Conservation (phyloP, 129 eudicot genomes). For the Mikania micrantha region DNA sequence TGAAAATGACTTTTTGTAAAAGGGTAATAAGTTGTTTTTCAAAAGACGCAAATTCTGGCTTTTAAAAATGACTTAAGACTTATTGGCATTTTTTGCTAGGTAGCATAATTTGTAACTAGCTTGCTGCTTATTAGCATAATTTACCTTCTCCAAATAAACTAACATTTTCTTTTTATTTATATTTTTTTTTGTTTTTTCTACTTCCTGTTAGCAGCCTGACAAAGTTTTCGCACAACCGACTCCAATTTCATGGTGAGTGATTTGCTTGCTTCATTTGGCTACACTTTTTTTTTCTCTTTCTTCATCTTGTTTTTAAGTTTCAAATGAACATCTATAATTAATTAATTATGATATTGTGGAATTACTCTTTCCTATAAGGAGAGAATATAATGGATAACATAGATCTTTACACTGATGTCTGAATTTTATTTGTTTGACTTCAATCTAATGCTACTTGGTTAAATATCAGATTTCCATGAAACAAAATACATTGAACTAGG, state of each 20-base stretch:
- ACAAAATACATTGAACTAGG: background rate
- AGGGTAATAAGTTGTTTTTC: too few relatives aligned
- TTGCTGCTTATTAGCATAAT: slow-evolving; percentile 1
- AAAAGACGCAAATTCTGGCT: too few relatives aligned
- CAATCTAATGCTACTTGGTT: background rate
- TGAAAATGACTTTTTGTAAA: too few relatives aligned
- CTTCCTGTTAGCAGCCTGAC: slow-evolving; percentile 49
- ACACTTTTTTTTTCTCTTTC: slow-evolving; percentile 3
- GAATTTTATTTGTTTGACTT: background rate
- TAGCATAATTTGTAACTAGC: background rate
- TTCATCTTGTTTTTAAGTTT: background rate
- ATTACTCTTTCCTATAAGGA: background rate
- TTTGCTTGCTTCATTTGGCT: background rate
- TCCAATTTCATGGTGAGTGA: slow-evolving; percentile 88
- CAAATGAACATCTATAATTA: slow-evolving; percentile 1
- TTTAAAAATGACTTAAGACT: too few relatives aligned
- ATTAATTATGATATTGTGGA: slow-evolving; percentile 8
- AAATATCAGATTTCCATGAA: background rate
- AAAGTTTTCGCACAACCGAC: slow-evolving; percentile 68
- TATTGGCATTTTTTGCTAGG: background rate
- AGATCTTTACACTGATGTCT: background rate
- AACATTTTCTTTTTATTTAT: slow-evolving; percentile 5
- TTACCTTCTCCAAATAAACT: slow-evolving; percentile 14
- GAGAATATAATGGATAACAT: background rate
- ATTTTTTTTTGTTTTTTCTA: background rate